Base-by-base conservation (phyloP, 2,329 filamentous ascomycete genomes). In the Colletotrichum orbiculare region DNA sequence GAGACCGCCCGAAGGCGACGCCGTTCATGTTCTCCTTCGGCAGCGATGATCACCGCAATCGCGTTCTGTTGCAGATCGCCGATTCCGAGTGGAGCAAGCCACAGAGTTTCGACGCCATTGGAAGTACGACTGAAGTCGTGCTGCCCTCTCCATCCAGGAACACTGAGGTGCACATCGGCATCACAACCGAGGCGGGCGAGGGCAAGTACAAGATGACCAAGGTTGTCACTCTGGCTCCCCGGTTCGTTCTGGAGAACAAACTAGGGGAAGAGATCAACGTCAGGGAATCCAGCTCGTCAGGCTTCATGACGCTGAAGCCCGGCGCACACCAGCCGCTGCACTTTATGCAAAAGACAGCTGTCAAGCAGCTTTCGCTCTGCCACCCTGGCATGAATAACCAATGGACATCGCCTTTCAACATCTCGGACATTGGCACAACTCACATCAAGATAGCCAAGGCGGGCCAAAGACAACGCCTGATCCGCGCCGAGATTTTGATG, bases 141-240 rank as follows among this genome's bases (percentile, higher is more conserved):
- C 83, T 99, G 39, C 91, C 91, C 54, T 93, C 94, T 0, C 79
- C 86, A 2, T 86, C 85, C 46, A 89, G 87, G 47, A 85, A 84
- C 61, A 90, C 90, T 2, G 96, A 99, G 76, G 94, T 98, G 72
- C 94, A 98, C 72, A 85, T 96, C 7, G 96, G 96, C 50, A 89
- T 99, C 53, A 95, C 91, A 2, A 90, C 99, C 37, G 89, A 92
- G 63, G 91, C 96, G 63, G 96, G 96, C 10, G 91, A 97, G 73
- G 96, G 96, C 72, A 99, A 99, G 78, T 99, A 98, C 82, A 98
- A 97, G 77, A 84, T 99, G 82, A 96, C 93, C 15, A 98, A 97
- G 80, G 91, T 97, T 11, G 92, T 99, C 34, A 97, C 94, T 1
- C 87, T 99, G 45, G 90, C 96, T 0, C 96, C 96, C 34, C 88